Evolutionary conservation across 805 yeast genomes (phyloP), one percentile per base, ranked within the genome.

Genomic region (Yamadazyma tumulicola): DNA sequence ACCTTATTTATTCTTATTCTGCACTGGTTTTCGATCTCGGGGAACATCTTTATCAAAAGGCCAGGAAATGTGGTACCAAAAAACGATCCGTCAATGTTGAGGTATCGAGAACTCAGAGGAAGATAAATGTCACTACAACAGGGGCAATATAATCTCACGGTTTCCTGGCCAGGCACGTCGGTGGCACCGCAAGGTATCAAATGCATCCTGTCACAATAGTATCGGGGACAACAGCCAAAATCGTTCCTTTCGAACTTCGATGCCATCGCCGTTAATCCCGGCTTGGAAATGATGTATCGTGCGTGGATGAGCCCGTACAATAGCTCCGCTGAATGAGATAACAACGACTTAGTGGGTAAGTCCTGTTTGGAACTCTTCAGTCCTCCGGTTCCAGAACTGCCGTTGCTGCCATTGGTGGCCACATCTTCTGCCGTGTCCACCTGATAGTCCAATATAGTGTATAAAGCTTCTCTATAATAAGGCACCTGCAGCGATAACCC

Each of bases 41-140:
- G 87, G 63, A 82, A 88, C 74, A 85, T 83, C 54, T 88, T 85
- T 41, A 93, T 77, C 50, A 93, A 84, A 47, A 93, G 73, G 2
- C 96, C 97, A 1, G 96, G 93, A 64, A 93, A 93, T 22, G 94
- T 81, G 0, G 97, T 87, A 4, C 98, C 97, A 66, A 94, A 93
- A 52, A 83, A 93, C 1, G 97, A 96, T 4, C 98, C 98, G 59
- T 93, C 98, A 27, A 93, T 77, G 52, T 86, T 85, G 38, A 85
- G 65, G 59, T 85, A 89, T 42, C 95, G 71, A n/a, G 89, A 79
- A 37, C 88, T 81, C 37, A 82, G 78, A 1, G 97, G 97, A 32
- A 87, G 62, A 59, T 93, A 93, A 26, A 91, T 71, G 52, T 93
- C 98, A 53, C 81, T 78, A 61, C 98, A 93, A 55, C 91, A 81